Base-by-base conservation (phyloP, 179 eudicot species). In the Amaranthus tricolor region DNA sequence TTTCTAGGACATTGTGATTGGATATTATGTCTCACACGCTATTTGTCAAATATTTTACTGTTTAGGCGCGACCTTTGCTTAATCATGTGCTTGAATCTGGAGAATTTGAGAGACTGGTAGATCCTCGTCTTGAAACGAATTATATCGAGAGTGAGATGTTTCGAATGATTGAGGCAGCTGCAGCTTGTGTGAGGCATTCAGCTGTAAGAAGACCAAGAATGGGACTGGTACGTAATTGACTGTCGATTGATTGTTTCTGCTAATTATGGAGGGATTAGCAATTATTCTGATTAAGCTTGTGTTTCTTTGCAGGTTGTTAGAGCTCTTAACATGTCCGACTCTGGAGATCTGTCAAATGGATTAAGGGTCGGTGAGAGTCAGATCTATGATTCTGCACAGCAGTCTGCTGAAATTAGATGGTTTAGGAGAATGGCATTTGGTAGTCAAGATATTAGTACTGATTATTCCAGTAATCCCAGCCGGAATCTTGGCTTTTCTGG, bases 21-120 rank as follows among this genome's bases (percentile, higher is more conserved):
- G 40, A 31, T 2, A 31, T 31, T 1, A 31, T 31, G 40, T 14
- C 1, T 56, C 17, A n/a, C 3, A 21, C 50, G 47, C 43, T 48
- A 17, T 48, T 17, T 63, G 20, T 49, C 44, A 8, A 56, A 6
- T 12, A 40, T 62, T 70, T 77, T 57, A 14, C 55, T 21, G 21
- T 76, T 83, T 89, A 94, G 98, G 98, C 94, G 71, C 97, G 97
- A 53, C 98, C 96, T 43, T 83, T 90, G 87, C 98, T 94, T 74
- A 63, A 75, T 74, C 88, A 83, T 74, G 94, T 89, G 66, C 86
- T 92, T 64, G 89, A 92, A 6, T 83, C 84, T 6, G 88, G 81
- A 66, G 84, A 92, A n/a, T 79, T 88, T 63, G 89, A 84, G 61
- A 75, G 71, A 2, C 78, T 94, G 79, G 90, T 83, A 6, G 98